These are phyloP conservation scores for Plasmodium vivax DNA, from an alignment of 169 alveolate genomes.

Conservation along the genomic window DNA sequence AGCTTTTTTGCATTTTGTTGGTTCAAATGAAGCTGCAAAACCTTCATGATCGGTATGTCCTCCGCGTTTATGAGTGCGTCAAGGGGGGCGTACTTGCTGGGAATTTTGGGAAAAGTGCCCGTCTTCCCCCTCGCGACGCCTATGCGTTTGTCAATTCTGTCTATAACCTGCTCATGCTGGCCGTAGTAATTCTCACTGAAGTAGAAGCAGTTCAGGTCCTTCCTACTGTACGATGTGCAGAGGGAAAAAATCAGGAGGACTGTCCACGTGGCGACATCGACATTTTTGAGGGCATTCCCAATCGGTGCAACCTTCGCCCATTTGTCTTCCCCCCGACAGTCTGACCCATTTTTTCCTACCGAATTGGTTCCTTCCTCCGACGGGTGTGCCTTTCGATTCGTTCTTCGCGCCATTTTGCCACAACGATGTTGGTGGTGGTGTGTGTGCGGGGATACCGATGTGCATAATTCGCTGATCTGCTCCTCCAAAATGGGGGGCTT, in stretches of 20 bases:
- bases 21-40: constrained; percentile 9
- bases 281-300: neutral
- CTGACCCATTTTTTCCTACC: neutral
- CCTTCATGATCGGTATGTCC: constrained; percentile 36
- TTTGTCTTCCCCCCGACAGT: neutral
- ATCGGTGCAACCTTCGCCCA: neutral
- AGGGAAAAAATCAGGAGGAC: constrained; percentile 28
- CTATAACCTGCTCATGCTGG: neutral
- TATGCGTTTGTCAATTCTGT: neutral
- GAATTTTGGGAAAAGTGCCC: neutral
- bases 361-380: neutral
- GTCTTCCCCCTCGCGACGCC: neutral
- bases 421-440: neutral
- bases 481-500: neutral
- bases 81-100: neutral
- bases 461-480: neutral
- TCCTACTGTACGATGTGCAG: constrained; percentile 27
- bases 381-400: neutral
- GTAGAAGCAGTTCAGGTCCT: constrained; percentile 31
- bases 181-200: constrained; percentile 64
- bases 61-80: neutral
- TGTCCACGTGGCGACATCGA: neutral
- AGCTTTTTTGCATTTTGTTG: neutral
- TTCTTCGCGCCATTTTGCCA: neutral
- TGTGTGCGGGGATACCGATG: neutral